Percentiles rank a stretch among this genome's conserved stretches.
Conservation (phyloP, 2,329 filamentous ascomycete species). For the Alternaria atra region DNA sequence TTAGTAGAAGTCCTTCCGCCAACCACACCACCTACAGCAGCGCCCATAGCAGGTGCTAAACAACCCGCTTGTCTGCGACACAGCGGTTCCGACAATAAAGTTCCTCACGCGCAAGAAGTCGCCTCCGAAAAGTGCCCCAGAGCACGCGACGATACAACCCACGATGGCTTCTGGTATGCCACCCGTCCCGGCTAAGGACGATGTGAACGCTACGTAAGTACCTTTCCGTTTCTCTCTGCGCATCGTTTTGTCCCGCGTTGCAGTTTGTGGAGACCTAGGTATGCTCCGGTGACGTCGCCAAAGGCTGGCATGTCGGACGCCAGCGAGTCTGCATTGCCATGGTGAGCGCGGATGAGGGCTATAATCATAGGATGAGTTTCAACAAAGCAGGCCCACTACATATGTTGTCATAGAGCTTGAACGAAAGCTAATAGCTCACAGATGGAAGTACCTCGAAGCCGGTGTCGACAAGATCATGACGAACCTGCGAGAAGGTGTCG, state of each 20-base stretch:
- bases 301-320: neutral
- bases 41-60: neutral
- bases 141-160: constrained; percentile 43
- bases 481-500: constrained; percentile 88
- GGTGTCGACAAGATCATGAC: constrained; percentile 95
- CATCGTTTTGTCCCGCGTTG: neutral
- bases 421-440: constrained; percentile 52
- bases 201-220: constrained; percentile 69
- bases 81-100: constrained; percentile 30
- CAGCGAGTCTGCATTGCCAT: neutral
- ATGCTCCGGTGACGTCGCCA: constrained; percentile 2
- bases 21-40: neutral
- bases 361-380: neutral
- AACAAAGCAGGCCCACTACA: neutral
- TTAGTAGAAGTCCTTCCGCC: constrained; percentile 5
- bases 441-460: constrained; percentile 88
- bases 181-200: constrained; percentile 63
- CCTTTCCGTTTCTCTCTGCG: neutral
- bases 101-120: constrained; percentile 46
- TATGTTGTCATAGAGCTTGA: neutral
- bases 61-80: constrained; percentile 12
- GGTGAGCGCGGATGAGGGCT: neutral
- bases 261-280: neutral
- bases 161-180: constrained; percentile 50
- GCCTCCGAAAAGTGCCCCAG: constrained; percentile 44